A percentile compares a stretch with the other conserved stretches of the same genome.
Evolutionary conservation across 306 rosid genomes (phyloP).

Genomic region (Trifolium subterraneum): DNA sequence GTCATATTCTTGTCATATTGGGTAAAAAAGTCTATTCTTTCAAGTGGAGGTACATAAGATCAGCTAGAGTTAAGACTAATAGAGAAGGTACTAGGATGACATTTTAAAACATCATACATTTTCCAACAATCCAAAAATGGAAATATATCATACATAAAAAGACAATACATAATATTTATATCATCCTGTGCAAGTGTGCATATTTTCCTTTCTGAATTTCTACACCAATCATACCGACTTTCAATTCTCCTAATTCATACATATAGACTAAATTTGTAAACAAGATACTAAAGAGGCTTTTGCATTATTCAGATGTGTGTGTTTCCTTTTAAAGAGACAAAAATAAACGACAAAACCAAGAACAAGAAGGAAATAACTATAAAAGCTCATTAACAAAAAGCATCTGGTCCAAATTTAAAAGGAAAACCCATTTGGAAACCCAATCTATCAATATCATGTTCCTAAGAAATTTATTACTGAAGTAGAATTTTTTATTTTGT

Average conservation of each 20-base stretch:
- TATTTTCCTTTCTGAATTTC: neutral
- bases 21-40: conserved; percentile 21
- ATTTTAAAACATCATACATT: conserved; percentile 2
- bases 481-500: neutral
- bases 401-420: conserved; percentile 20
- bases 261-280: conserved; percentile 2
- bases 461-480: conserved; percentile 8
- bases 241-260: conserved; percentile 17
- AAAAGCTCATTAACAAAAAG: conserved; percentile 20
- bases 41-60: conserved; percentile 1
- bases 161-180: neutral
- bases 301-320: conserved; percentile 3
- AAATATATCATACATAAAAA: conserved; percentile 1
- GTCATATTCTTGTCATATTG: conserved; percentile 25
- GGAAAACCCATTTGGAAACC: neutral
- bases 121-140: conserved; percentile 8
- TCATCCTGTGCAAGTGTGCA: conserved; percentile 10
- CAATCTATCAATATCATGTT: neutral
- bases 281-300: conserved; percentile 9
- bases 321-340: neutral
- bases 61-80: neutral
- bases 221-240: conserved; percentile 1
- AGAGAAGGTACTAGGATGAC: neutral
- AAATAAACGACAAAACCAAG: neutral
- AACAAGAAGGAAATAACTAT: conserved; percentile 3